Conservation (phyloP, 2,329 filamentous ascomycete genomes). For the Cercospora zeae-maydis region DNA sequence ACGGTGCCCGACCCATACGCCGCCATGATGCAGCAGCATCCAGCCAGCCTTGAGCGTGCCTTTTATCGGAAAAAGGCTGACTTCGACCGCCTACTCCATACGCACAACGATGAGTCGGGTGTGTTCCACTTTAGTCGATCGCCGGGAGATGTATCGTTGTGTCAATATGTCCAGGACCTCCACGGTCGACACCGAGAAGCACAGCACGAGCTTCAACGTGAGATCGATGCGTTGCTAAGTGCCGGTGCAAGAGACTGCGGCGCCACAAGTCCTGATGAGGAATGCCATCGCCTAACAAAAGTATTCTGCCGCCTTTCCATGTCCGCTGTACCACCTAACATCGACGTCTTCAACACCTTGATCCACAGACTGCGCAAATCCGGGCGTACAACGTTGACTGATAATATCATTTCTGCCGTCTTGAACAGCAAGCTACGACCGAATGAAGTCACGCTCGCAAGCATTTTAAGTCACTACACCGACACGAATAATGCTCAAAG, state of each 20-base stretch:
- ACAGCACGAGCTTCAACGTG: slow-evolving; percentile 26
- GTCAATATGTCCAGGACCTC: slow-evolving; percentile 39
- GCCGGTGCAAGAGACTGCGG: neutral
- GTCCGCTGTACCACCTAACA: slow-evolving; percentile 57
- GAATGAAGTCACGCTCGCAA: slow-evolving; percentile 45
- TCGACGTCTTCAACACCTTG: slow-evolving; percentile 68
- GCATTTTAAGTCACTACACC: slow-evolving; percentile 43
- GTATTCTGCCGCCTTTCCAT: slow-evolving; percentile 64
- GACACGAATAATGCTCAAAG: slow-evolving; percentile 29
- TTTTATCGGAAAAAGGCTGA: slow-evolving; percentile 13
- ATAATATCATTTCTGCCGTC: slow-evolving; percentile 32
- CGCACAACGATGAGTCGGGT: neutral
- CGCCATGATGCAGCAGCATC: slow-evolving; percentile 13
- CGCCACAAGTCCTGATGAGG: neutral
- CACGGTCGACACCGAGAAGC: slow-evolving; percentile 36
- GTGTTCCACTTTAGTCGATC: slow-evolving; percentile 3
- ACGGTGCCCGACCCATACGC: slow-evolving; percentile 29
- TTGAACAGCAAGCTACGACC: slow-evolving; percentile 41
- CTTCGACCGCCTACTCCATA: neutral
- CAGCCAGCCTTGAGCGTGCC: neutral
- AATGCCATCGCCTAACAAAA: slow-evolving; percentile 34
- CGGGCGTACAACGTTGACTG: slow-evolving; percentile 29
- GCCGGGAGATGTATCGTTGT: slow-evolving; percentile 19
- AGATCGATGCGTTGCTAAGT: slow-evolving; percentile 27
- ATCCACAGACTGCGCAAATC: slow-evolving; percentile 58